Percentiles rank a stretch among this genome's conserved stretches.
phyloP scores from a whole-genome alignment of 2,329 filamentous ascomycete genomes.

The Colletotrichum incanum region DNA sequence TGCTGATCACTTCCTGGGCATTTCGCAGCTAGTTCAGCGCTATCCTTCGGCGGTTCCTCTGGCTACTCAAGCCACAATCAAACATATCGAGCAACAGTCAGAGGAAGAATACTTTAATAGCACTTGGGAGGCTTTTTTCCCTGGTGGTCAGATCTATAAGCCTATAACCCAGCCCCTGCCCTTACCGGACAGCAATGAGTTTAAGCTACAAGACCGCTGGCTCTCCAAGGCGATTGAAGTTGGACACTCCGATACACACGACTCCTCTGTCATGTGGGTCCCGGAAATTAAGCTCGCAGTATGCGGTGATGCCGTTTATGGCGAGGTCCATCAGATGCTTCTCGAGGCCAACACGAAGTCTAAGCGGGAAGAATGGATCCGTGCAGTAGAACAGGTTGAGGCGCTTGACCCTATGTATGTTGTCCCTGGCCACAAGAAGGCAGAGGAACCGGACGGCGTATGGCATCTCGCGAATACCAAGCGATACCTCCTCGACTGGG shows the following conservation, averaged over 20 bases:
- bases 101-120: neutral
- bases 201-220: neutral
- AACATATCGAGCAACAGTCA: neutral
- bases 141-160: neutral
- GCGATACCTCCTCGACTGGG: constrained; percentile 48
- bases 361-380: constrained; percentile 53
- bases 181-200: neutral
- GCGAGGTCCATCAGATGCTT: constrained; percentile 54
- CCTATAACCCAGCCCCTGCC: neutral
- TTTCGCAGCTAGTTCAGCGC: constrained; percentile 47
- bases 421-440: constrained; percentile 51
- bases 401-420: constrained; percentile 51
- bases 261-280: constrained; percentile 54
- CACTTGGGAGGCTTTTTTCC: constrained; percentile 1
- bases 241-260: constrained; percentile 12
- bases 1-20: constrained; percentile 58
- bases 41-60: constrained; percentile 48
- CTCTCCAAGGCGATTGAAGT: neutral
- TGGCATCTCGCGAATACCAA: constrained; percentile 48
- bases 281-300: constrained; percentile 54
- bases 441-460: constrained; percentile 48
- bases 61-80: neutral
- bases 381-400: constrained; percentile 51
- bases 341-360: constrained; percentile 52
- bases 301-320: constrained; percentile 57